Percentiles rank a stretch among this genome's conserved stretches.
Evolutionary conservation across 352 stramenopile genomes (phyloP).

Genomic region (Globisporangium uncinulatum): DNA sequence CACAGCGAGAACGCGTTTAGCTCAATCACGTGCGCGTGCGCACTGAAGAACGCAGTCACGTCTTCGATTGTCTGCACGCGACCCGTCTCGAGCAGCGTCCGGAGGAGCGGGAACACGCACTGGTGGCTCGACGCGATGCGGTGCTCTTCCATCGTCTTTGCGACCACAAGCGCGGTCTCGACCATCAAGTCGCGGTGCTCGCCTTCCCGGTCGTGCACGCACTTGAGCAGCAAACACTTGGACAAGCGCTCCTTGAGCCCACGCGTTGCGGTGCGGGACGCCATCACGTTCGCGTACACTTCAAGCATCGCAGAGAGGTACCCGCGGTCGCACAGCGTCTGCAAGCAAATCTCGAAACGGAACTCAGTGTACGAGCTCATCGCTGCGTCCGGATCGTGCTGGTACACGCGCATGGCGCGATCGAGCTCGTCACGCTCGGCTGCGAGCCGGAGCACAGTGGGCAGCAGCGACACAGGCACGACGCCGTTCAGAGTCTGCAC

Average conservation of each 20-base stretch:
- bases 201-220: conserved; percentile 30
- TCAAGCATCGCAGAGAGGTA: conserved; percentile 45
- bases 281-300: conserved; percentile 48
- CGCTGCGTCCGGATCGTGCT: conserved; percentile 23
- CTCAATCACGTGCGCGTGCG: conserved; percentile 40
- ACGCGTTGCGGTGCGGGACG: conserved; percentile 23
- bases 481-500: conserved; percentile 27
- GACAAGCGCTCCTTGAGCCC: conserved; percentile 51
- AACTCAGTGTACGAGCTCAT: conserved; percentile 50
- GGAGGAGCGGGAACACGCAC: conserved; percentile 38
- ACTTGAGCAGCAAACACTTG: conserved; percentile 54
- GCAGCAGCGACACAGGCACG: conserved; percentile 48
- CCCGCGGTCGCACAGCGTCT: conserved; percentile 41
- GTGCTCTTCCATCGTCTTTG: conserved; percentile 57
- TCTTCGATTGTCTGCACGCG: conserved; percentile 26
- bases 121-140: conserved; percentile 43
- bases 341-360: conserved; percentile 63
- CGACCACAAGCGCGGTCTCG: conserved; percentile 20
- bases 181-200: conserved; percentile 19
- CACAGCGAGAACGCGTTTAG: conserved; percentile 65
- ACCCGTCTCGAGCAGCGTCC: conserved; percentile 25
- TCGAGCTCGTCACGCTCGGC: conserved; percentile 44
- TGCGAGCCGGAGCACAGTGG: conserved; percentile 52
- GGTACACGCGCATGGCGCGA: conserved; percentile 63
- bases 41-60: conserved; percentile 41